phyloP scores from a whole-genome alignment of 2,329 filamentous ascomycete species.

The Trichoderma arundinaceum region DNA sequence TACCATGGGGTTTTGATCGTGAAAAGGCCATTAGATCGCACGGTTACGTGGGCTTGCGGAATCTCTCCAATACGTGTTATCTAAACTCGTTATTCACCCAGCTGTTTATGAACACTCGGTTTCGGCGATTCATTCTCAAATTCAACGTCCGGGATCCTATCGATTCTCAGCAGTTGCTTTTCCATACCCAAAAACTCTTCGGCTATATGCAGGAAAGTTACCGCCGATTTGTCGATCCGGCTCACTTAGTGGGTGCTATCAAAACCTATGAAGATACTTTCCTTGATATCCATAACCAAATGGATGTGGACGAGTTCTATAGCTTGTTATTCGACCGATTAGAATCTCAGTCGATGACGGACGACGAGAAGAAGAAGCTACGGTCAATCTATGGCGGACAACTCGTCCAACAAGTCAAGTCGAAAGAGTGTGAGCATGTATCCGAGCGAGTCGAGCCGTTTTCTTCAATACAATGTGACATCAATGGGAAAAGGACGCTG shows the following conservation, averaged over 20 bases:
- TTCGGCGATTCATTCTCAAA: constrained; percentile 81
- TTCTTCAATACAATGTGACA: constrained; percentile 93
- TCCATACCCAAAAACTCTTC: constrained; percentile 81
- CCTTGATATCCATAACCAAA: constrained; percentile 88
- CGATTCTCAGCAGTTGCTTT: constrained; percentile 69
- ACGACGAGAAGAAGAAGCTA: constrained; percentile 73
- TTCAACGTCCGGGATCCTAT: constrained; percentile 61
- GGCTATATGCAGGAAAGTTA: constrained; percentile 83
- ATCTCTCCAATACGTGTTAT: constrained; percentile 96
- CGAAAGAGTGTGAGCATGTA: constrained; percentile 90
- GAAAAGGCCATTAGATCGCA: constrained; percentile 71
- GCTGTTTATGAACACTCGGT: constrained; percentile 91
- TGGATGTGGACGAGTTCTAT: constrained; percentile 99
- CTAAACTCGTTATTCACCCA: constrained; percentile 94
- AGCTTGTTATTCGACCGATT: constrained; percentile 90
- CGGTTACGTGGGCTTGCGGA: constrained; percentile 87
- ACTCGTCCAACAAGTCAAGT: constrained; percentile 92
- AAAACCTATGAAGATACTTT: constrained; percentile 80
- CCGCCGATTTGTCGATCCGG: constrained; percentile 74
- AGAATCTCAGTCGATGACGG: constrained; percentile 76
- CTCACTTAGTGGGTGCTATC: constrained; percentile 74
- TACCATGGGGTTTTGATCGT: constrained; percentile 67
- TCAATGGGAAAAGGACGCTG: constrained; percentile 85
- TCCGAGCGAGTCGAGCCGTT: constrained; percentile 91
- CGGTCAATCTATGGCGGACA: constrained; percentile 89